Conservation (phyloP, 176 grass and related monocot species). For the Oryza australiensis region DNA sequence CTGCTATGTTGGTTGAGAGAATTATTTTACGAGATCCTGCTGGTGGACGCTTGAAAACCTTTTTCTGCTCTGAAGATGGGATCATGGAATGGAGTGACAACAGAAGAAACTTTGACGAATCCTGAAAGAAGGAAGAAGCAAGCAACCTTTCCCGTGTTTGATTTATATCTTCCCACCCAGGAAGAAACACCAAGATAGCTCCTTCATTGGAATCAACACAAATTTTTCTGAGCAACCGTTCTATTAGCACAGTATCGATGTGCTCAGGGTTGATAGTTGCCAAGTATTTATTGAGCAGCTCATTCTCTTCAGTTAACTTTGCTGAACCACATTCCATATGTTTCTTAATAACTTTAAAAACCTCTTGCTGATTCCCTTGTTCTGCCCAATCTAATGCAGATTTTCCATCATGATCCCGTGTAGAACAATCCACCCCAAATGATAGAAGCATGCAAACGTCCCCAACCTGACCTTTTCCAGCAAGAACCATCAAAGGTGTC, state of each 20-base stretch:
- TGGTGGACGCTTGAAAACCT: constrained; percentile 76
- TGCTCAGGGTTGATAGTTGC: constrained; percentile 68
- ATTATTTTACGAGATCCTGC: constrained; percentile 89
- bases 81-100: constrained; percentile 95
- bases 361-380: constrained; percentile 68
- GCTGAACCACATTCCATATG: constrained; percentile 60
- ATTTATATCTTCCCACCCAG: constrained; percentile 99
- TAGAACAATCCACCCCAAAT: constrained; percentile 79
- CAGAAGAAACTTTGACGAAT: constrained; percentile 71
- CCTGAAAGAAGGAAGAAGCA: constrained; percentile 66
- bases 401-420: constrained; percentile 63
- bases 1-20: constrained; percentile 95
- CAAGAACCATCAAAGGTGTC: constrained; percentile 93
- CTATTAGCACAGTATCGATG: constrained; percentile 82
- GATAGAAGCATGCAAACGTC: constrained; percentile 96
- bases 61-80: constrained; percentile 84
- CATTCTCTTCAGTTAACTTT: constrained; percentile 63
- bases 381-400: constrained; percentile 78
- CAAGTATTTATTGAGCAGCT: constrained; percentile 80
- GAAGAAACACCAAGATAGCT: constrained; percentile 92
- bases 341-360: constrained; percentile 73
- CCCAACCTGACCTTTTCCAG: constrained; percentile 76
- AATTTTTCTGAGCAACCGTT: constrained; percentile 70
- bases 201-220: constrained; percentile 79
- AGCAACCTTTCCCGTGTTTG: constrained; percentile 72